A percentile compares a stretch with the other conserved stretches of the same genome.
phyloP scores from a whole-genome alignment of 2,329 filamentous ascomycete genomes.

The Grosmannia huntii region DNA sequence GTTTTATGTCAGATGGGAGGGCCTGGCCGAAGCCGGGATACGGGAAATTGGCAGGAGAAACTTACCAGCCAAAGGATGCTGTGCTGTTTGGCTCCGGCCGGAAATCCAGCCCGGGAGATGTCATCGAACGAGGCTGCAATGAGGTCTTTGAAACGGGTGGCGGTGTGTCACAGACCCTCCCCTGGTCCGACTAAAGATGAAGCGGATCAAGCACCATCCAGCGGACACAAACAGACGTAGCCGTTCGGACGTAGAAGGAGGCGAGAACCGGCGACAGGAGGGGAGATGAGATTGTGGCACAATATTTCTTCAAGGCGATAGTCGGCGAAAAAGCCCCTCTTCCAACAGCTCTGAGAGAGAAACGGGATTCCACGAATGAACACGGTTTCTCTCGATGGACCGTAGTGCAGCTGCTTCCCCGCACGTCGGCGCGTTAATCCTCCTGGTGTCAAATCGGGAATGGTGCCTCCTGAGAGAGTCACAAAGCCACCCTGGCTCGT shows the following conservation, averaged over 20 bases:
- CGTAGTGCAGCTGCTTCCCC: background rate
- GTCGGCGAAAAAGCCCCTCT: background rate
- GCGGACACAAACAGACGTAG: background rate
- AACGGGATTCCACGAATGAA: background rate
- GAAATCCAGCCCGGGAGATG: background rate
- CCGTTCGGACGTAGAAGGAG: background rate
- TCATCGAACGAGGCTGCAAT: slow-evolving; percentile 1
- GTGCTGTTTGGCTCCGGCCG: background rate
- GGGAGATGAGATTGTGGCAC: too few species aligned
- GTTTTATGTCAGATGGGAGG: background rate
- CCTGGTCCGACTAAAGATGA: background rate
- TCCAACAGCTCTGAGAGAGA: background rate
- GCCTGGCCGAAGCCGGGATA: background rate
- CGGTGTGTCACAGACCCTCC: background rate
- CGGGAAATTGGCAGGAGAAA: background rate
- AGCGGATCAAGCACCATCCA: background rate
- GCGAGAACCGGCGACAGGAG: background rate
- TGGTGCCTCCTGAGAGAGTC: too few species aligned
- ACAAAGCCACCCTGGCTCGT: too few species aligned
- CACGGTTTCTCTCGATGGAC: background rate
- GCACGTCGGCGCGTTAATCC: background rate
- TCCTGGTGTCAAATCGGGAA: too few species aligned
- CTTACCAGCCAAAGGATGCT: slow-evolving; percentile 3
- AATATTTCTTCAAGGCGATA: background rate
- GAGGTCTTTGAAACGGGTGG: too few species aligned